These are phyloP conservation scores for Fusarium euwallaceae DNA, from an alignment of 2,329 filamentous ascomycete genomes.

Conservation along the genomic window DNA sequence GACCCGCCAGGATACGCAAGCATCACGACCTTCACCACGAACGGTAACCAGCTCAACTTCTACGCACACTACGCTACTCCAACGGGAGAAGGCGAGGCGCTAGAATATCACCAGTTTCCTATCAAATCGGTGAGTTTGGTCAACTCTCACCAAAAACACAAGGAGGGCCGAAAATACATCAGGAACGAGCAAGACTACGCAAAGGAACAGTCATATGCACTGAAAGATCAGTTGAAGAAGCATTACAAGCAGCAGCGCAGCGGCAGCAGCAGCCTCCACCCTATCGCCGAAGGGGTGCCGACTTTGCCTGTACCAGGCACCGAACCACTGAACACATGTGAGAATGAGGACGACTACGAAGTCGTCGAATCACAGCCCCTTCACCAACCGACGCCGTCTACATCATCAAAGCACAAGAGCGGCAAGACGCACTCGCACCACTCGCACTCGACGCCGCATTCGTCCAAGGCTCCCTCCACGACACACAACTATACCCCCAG, in stretches of 20 bases:
- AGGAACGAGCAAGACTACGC: conserved; percentile 35
- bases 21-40: neutral
- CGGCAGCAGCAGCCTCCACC: neutral
- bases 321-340: too few relatives aligned
- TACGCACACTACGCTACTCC: neutral
- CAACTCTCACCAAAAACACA: too few relatives aligned
- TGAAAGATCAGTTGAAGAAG: neutral
- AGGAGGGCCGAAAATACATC: too few relatives aligned
- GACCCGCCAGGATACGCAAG: neutral
- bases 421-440: neutral
- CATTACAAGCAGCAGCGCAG: too few relatives aligned
- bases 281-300: neutral
- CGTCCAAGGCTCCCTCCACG: too few relatives aligned
- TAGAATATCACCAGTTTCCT: too few relatives aligned
- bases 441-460: too few relatives aligned
- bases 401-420: neutral
- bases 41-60: neutral
- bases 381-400: neutral
- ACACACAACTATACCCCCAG: too few relatives aligned
- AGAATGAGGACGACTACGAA: neutral
- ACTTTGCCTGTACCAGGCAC: neutral
- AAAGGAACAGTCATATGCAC: conserved; percentile 21
- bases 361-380: neutral
- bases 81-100: too few relatives aligned
- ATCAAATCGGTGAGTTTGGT: too few relatives aligned